Base-by-base conservation (phyloP, 2,329 filamentous ascomycete genomes). In the Stachybotrys echinatus region DNA sequence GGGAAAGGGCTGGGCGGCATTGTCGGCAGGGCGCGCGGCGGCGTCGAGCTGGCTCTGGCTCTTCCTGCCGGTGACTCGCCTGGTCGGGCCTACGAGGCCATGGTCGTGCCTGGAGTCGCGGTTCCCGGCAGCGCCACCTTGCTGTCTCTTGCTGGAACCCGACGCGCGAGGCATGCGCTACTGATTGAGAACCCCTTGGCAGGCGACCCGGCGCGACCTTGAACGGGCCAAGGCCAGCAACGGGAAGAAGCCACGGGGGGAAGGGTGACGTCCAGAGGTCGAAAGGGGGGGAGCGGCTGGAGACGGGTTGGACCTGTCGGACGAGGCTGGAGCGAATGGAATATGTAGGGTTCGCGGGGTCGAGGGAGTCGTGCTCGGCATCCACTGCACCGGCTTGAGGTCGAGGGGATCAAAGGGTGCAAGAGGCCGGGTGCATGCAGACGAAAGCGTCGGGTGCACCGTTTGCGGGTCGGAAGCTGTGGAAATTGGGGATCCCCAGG, bases 51-150 rank as follows among this genome's bases (percentile, higher is more conserved):
- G 71, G 56, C 64, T 65, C 61, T 74, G 72, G 63, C 70, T 75
- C 69, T 76, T 80, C 55, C 62, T 71, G 57, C 62, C 64, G 43
- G 64, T 58, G 50, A 61, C 56, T 60, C 70, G 70, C 59, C 69
- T 72, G 47, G 63, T 65, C 52, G 27, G 27, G 63, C 85, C 85
- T 78, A 91, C 87, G 69, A 90, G 78, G 65, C 89, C 90, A 85
- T 89, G 91, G 74, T 96, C 91, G 74, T 95, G 87, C 70, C 87
- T 84, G 64, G 77, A 82, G 72, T 86, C 86, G 74, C 84, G 83
- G 69, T 84, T 79, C 73, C 76, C 86, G 58, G 71, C 71, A 72
- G 71, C 71, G 66, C 76, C 75, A 72, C 75, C 77, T 73, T 76
- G 74, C 69, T 81, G 77, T 81, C 79, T 79, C 76, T 83, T 83